Evolutionary conservation across 2,329 filamentous ascomycete species (phyloP), one percentile per base, ranked within the genome.

Genomic region (Stagonosporopsis chrysanthemi): DNA sequence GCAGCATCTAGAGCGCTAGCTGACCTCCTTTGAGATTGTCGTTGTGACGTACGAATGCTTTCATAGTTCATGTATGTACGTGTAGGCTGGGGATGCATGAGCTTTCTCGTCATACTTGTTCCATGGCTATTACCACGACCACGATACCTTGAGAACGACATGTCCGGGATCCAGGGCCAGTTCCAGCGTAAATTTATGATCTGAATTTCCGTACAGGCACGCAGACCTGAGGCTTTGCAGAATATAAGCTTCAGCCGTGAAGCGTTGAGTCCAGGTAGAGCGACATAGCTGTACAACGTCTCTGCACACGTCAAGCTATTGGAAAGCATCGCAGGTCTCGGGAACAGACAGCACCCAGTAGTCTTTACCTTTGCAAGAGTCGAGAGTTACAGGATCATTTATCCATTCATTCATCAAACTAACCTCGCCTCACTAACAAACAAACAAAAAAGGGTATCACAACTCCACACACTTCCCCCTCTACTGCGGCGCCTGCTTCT

Each of bases 401-500:
- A n/a, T n/a, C n/a, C 12, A 3, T 33, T 15, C 12, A 33, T 33
- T 33, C 31, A 29, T 29, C 28, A 29, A 29, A 29, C 43, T 35
- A 35, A 35, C 29, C 2, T 24, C 43, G 24, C 22, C 28, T 17
- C 44, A 49, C n/a, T 28, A 51, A 40, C 24, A 19, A 14, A 51
- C 26, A 22, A 52, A 26, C 24, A 51, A 29, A n/a, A 52, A 31
- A 31, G 50, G 51, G 51, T 53, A 53, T 53, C 46, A 28, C 44
- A 42, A 38, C 23, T 15, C 11, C 24, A 2, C 23, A n/a, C 14
- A 6, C 24, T 17, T 33, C 11, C 12, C 36, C 28, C 26, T 19
- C 26, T 69, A 66, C 56, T 70, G 60, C 7, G 60, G 56, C 28
- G 54, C 84, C 81, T 90, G 81, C 85, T 91, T 93, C 77, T 89